Base-by-base conservation (phyloP, 306 rosid species). In the Oxytropis ochrocephala region DNA sequence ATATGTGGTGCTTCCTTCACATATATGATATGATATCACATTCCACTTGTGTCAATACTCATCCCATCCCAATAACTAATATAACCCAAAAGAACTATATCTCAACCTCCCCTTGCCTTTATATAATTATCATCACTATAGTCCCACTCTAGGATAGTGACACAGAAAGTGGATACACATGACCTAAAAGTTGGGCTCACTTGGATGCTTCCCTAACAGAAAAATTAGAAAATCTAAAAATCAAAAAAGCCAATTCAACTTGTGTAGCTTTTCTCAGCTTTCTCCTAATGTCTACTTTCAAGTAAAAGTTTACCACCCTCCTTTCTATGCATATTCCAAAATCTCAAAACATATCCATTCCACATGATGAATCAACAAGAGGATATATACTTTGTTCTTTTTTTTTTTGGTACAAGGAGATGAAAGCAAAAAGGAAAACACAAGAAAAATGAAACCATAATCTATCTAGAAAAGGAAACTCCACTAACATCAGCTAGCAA, bases 301-400 rank as follows among this genome's bases (percentile, higher is more conserved):
- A 18, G 33, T 38, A 74, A 82, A 64, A 54, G 75, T 52, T 64
- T 17, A 11, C 19, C 77, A 62, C 59, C 19, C 43, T 59, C 58
- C 52, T 74, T 59, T 56, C 51, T 35, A 21, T 78, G 83, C 53
- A 78, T 75, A 82, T 82, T 75, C 86, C 58, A 75, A 66, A 76
- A 78, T 82, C 83, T 50, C 41, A 18, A 43, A 50, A 49, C 14
- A 30, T 24, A 24, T 79, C 33, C 11, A 43, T 71, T 43, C 68
- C 68, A 62, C 44, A 32, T 39, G 67, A 60, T 52, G 17, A 44
- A 43, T 54, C 41, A 64, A 32, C 65, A 53, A 11, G n/a, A 7
- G 36, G 57, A 27, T 48, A n/a, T n/a, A n/a, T n/a, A 10, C 39
- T 59, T 59, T 59, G 14, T 24, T n/a, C n/a, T n/a, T n/a, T n/a